Evolutionary conservation across 2,329 filamentous ascomycete species (phyloP), one percentile per base, ranked within the genome.

Genomic region (Zasmidium citrigriseum): DNA sequence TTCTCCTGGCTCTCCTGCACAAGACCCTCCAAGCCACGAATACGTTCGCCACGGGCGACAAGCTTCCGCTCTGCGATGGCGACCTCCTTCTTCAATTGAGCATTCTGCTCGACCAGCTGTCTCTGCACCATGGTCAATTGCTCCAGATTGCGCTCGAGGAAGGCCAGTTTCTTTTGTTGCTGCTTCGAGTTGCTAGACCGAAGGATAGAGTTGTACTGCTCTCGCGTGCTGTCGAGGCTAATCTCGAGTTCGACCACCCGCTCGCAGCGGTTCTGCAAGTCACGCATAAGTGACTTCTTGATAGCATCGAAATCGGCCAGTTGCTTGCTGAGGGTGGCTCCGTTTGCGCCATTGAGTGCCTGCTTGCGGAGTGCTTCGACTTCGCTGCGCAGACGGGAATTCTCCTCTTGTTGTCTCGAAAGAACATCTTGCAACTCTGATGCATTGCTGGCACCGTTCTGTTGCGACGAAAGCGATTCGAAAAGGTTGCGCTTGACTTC

Each of bases 101-200:
- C 91, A 78, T 99, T 99, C 77, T 99, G 95, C 80, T 99, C 95
- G 27, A 99, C 95, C 12, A 99, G 87, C 78, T 99, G 95, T 55
- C 95, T 87, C 78, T 99, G 95, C 54, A 99, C 95, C 72, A 96
- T 91, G 2, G 95, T 99, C 55, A 99, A 83, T 77, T 99, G 95
- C 79, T 99, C 95, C 44, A 99, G 86, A 74, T 99, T 99, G 72
- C 95, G 89, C 81, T 99, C 95, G 52, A 99, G 80, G 84, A 99
- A 99, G 16, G 95, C 96, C 90, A 99, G 98, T 85, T 99, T 99
- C 89, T 99, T 99, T 78, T 99, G 95, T 80, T 99, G 95, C 22
- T 95, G 93, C 59, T 95, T 89, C 82, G 96, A 98, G 82, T 99
- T 99, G 66, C 91, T 96, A 51, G 91, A 95, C 57, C 93, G 89